Conservation (phyloP, 345 rosid species). For the Clarkia xantiana region DNA sequence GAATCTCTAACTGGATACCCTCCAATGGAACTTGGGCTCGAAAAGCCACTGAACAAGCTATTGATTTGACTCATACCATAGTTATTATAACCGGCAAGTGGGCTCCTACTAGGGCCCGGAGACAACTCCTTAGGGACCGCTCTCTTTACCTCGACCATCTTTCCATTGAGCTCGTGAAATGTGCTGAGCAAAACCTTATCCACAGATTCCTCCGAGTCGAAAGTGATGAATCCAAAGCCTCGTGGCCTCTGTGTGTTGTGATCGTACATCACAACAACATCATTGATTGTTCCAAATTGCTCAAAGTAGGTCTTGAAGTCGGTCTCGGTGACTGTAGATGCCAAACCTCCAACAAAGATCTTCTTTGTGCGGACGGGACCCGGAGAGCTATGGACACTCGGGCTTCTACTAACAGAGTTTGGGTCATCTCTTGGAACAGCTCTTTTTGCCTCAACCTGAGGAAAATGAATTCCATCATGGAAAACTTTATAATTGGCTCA, state of each 20-base stretch:
- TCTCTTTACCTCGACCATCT: constrained; percentile 17
- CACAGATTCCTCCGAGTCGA: constrained; percentile 28
- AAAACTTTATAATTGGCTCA: constrained; percentile 5
- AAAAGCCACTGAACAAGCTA: constrained; percentile 50
- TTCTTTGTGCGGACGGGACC: too few relatives aligned
- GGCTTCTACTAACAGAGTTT: constrained; percentile 27
- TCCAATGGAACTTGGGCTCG: constrained; percentile 40
- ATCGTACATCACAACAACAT: constrained; percentile 55
- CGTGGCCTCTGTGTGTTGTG: constrained; percentile 32
- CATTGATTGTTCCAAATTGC: constrained; percentile 62
- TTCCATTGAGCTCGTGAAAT: constrained; percentile 27
- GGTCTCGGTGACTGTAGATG: constrained; percentile 64
- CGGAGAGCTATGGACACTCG: too few relatives aligned
- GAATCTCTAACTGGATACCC: constrained; percentile 16
- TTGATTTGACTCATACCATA: constrained; percentile 43
- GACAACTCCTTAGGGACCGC: constrained; percentile 2
- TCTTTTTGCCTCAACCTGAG: constrained; percentile 59
- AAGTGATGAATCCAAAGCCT: constrained; percentile 29
- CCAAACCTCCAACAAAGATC: constrained; percentile 33
- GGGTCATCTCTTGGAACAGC: constrained; percentile 82
- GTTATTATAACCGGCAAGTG: constrained; percentile 53
- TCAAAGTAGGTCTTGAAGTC: constrained; percentile 69
- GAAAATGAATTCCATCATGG: neutral
- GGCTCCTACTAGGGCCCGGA: constrained; percentile 21
- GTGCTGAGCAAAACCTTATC: constrained; percentile 23